Base-by-base conservation (phyloP, 2,329 filamentous ascomycete species). In the Cladosporium sp. region DNA sequence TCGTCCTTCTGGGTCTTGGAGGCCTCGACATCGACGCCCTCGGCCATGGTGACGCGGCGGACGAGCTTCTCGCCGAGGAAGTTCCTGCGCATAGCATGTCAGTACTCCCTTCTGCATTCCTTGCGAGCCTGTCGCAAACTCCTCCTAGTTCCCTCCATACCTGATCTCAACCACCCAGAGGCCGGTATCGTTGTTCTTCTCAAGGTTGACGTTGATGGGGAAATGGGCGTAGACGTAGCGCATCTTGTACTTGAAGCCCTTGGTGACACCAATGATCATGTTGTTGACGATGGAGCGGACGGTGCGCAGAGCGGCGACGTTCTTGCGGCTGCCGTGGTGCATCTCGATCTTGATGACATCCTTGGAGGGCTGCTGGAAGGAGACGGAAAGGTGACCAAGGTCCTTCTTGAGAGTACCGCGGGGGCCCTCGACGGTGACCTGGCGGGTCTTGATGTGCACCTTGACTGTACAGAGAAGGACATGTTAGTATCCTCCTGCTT, bases 221-320 rank as follows among this genome's bases (percentile, higher is more conserved):
- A 98, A 98, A 86, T 98, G 93, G 75, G 93, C 93, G 77, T 98
- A 98, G 78, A 98, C 93, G 82, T 98, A 98, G 72, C 95, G 89
- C 92, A 98, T 97, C 89, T 98, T 98, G 87, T 98, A 98, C 82
- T 95, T 95, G 89, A 87, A 98, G 67, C 93, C 93, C 83, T 92
- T 95, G 75, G 93, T 98, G 66, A 98, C 93, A 77, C 93, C 93
- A 70, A 91, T 85, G 77, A 98, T 88, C 79, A 98, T 76, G 87
- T 98, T 98, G 84, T 95, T 89, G 83, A 98, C 95, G 78, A 97
- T 77, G 64, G 92, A 92, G 73, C 90, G 89, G 80, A 98, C 93
- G 71, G 93, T 98, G 70, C 93, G 90, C 77, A 98, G 90, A 67
- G 92, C 89, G 72, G 93, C 93, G 73, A 98, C 87, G 75, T 89